A percentile compares a stretch with the other conserved stretches of the same genome.
phyloP scores from a whole-genome alignment of 2,329 filamentous ascomycete genomes.

The Nectriaceae sp. region DNA sequence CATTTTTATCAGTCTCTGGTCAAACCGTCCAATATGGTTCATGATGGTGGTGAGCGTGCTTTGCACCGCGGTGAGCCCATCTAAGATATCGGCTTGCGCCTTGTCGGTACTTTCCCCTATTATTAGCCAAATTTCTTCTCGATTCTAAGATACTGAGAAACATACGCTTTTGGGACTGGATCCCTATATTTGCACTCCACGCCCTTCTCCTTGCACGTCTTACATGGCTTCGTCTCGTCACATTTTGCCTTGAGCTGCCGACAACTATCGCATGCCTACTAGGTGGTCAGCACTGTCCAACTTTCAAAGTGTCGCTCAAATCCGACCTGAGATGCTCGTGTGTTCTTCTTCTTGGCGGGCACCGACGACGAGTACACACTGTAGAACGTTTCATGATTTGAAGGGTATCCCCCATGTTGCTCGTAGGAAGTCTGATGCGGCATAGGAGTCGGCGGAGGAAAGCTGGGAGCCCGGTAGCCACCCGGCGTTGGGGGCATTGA shows the following conservation, averaged over 20 bases:
- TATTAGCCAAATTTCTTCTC: conserved; percentile 10
- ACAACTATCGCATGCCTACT: conserved; percentile 86
- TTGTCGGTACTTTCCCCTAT: conserved; percentile 54
- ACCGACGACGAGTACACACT: conserved; percentile 46
- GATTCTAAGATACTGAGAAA: conserved; percentile 13
- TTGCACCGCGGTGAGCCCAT: conserved; percentile 49
- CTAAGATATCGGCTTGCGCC: conserved; percentile 60
- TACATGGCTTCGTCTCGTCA: conserved; percentile 81
- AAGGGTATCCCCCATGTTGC: conserved; percentile 30
- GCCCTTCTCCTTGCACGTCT: conserved; percentile 85
- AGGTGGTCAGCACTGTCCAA: conserved; percentile 12
- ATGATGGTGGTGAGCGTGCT: conserved; percentile 38
- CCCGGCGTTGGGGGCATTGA: conserved; percentile 48
- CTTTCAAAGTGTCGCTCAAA: background rate
- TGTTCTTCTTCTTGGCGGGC: conserved; percentile 60
- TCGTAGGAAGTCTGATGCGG: conserved; percentile 43
- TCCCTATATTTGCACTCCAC: conserved; percentile 87
- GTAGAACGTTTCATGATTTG: conserved; percentile 40
- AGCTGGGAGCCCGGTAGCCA: conserved; percentile 43
- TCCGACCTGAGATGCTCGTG: conserved; percentile 62
- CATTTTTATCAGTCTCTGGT: conserved; percentile 38
- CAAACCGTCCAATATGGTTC: conserved; percentile 40
- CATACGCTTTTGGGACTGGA: conserved; percentile 87
- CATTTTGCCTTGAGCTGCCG: conserved; percentile 88
- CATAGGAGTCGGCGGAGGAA: conserved; percentile 43